These are phyloP conservation scores for Penicillium malachiteum DNA, from an alignment of 495 filamentous ascomycete species.

Conservation along the genomic window DNA sequence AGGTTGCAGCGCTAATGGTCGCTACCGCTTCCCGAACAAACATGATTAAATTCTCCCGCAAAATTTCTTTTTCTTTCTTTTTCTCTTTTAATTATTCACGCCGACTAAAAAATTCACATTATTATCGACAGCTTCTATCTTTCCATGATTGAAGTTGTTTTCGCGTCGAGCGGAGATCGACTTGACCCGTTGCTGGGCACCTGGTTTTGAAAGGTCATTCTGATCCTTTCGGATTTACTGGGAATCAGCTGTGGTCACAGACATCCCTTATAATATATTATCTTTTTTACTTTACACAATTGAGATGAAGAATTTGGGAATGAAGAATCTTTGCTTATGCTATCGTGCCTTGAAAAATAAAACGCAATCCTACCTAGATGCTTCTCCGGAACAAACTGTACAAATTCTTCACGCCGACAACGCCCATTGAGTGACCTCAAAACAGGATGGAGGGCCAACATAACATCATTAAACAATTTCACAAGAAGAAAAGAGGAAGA, in stretches of 20 bases:
- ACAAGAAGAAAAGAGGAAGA: constrained; percentile 6
- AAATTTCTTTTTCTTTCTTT: constrained; percentile 30
- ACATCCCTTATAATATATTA: constrained; percentile 9
- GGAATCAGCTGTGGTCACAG: constrained; percentile 84
- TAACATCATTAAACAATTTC: constrained; percentile 33
- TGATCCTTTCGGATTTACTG: constrained; percentile 61
- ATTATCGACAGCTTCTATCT: constrained; percentile 57
- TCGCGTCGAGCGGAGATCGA: constrained; percentile 69
- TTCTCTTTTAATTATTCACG: constrained; percentile 45
- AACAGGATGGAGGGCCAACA: constrained; percentile 15
- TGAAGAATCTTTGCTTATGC: neutral
- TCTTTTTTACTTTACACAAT: neutral
- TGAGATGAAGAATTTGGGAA: neutral
- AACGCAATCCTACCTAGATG: constrained; percentile 7
- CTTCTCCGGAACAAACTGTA: constrained; percentile 15
- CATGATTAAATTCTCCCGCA: constrained; percentile 37
- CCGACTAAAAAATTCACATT: constrained; percentile 56
- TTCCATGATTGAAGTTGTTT: constrained; percentile 55
- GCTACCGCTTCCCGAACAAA: constrained; percentile 31
- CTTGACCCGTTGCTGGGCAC: constrained; percentile 74
- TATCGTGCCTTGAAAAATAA: neutral
- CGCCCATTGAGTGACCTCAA: constrained; percentile 19
- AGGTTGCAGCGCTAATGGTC: constrained; percentile 50
- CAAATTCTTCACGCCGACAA: constrained; percentile 13
- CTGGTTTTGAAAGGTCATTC: constrained; percentile 69